Evolutionary conservation across 371 early-diverging fungal genomes (phyloP), one percentile per base, ranked within the genome.

Genomic region (Pancytospora philotis): DNA sequence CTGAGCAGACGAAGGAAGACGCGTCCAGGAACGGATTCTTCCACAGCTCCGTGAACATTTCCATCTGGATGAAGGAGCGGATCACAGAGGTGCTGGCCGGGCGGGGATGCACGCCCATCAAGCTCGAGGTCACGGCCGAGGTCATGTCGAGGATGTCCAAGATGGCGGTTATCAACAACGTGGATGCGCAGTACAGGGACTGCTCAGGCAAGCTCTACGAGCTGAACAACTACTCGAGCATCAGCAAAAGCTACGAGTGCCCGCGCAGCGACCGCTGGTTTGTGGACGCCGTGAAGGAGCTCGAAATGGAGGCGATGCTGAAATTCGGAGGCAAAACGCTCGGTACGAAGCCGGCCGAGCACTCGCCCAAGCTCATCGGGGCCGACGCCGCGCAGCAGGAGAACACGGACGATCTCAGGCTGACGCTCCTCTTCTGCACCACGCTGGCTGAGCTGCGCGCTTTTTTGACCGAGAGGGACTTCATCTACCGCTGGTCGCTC

Each of bases 301-400:
- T 68, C 8, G 76, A 76, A 57, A 51, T 27, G 22, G 39, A 61
- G 32, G 72, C 72, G 8, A 22, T 76, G 0, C 41, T 75, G 22
- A 71, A 66, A 45, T 75, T 66, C 62, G 69, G 60, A 8, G 56
- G 38, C 8, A 52, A 56, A 22, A 65, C 71, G 30, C 19, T 71
- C 1, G 63, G 59, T 30, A 25, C 64, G 27, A 37, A 35, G 2
- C n/a, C 41, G 58, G 59, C 35, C 25, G 39, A 22, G 8, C n/a
- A 31, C 27, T 25, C 34, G 41, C 50, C 37, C n/a, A 35, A 66
- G 65, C 63, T 22, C n/a, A 58, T 38, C 6, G 58, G 50, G 2
- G 38, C 35, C 16, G 66, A 50, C 31, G 37, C 31, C 32, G 25
- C n/a, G 32, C 37, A 35, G 16, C 25, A 69, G 36, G 39, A 3